These are phyloP conservation scores for Alternaria gansuensis DNA, from an alignment of 2,329 filamentous ascomycete species.

Conservation along the genomic window DNA sequence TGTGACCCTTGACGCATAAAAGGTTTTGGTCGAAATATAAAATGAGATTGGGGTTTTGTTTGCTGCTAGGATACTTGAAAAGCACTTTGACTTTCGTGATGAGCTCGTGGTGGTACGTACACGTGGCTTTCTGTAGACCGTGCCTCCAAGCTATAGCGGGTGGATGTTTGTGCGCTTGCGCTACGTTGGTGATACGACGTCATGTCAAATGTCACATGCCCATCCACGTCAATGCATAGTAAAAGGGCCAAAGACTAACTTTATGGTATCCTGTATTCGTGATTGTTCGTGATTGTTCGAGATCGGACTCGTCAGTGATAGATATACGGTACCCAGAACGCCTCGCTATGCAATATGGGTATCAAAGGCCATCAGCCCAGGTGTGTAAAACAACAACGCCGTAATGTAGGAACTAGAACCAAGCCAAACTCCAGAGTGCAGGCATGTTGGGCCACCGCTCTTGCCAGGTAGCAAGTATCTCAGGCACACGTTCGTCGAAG, in stretches of 20 bases:
- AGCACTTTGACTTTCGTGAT: slow-evolving; percentile 2
- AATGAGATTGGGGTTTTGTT: not conserved
- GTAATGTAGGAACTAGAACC: slow-evolving; percentile 69
- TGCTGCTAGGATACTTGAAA: not conserved
- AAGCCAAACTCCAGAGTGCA: slow-evolving; percentile 91
- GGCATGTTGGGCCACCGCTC: slow-evolving; percentile 92
- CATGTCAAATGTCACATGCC: slow-evolving; percentile 9
- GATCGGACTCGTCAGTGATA: not conserved
- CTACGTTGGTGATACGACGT: slow-evolving; percentile 2
- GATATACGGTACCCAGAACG: slow-evolving; percentile 20
- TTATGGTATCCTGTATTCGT: slow-evolving; percentile 11
- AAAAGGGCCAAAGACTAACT: not conserved
- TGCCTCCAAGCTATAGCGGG: slow-evolving; percentile 13
- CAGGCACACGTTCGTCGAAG: slow-evolving; percentile 93
- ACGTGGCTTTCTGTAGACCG: slow-evolving; percentile 22
- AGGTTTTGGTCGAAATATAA: not conserved
- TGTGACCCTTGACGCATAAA: not conserved
- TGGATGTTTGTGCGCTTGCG: slow-evolving; percentile 5
- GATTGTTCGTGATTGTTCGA: not conserved
- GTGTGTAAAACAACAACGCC: slow-evolving; percentile 14
- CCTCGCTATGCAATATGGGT: slow-evolving; percentile 39
- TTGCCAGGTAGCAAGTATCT: slow-evolving; percentile 92
- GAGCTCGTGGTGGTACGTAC: slow-evolving; percentile 12
- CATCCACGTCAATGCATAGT: not conserved
- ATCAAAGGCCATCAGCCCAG: slow-evolving; percentile 23